These are phyloP conservation scores for Beta corolliflora DNA, from an alignment of 179 eudicot genomes.

Conservation along the genomic window DNA sequence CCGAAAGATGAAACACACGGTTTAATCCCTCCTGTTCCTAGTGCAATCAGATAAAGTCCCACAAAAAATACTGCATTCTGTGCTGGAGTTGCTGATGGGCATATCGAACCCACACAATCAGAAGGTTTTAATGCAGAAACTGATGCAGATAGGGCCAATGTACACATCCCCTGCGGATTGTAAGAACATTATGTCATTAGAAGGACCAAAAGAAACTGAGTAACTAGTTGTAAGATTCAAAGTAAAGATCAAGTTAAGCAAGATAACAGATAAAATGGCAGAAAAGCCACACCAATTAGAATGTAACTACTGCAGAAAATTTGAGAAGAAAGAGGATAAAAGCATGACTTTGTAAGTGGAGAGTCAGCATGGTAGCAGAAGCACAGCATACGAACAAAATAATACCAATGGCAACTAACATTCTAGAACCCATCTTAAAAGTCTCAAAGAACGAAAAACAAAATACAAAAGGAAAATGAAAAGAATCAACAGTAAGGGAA, in stretches of 20 bases:
- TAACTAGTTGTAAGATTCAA: too few relatives aligned
- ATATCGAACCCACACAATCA: slow-evolving; percentile 54
- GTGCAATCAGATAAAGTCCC: slow-evolving; percentile 64
- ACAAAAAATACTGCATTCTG: slow-evolving; percentile 53
- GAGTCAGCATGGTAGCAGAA: neutral
- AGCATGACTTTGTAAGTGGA: neutral
- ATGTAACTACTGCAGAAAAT: neutral
- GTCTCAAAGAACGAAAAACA: too few relatives aligned
- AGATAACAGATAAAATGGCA: neutral
- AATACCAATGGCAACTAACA: too few relatives aligned
- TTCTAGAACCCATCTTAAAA: too few relatives aligned
- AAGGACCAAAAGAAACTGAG: neutral
- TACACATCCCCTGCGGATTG: slow-evolving; percentile 59
- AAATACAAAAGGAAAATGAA: neutral
- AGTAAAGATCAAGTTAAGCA: too few relatives aligned
- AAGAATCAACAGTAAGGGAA: neutral
- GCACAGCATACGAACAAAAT: neutral
- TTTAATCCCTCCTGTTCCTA: slow-evolving; percentile 76
- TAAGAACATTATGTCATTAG: neutral
- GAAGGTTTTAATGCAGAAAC: slow-evolving; percentile 54
- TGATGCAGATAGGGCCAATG: slow-evolving; percentile 60
- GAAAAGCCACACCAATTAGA: neutral
- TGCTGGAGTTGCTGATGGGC: slow-evolving; percentile 61
- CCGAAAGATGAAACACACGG: slow-evolving; percentile 74
- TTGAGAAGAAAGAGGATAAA: neutral